Percentiles rank a stretch among this genome's conserved stretches.
Conservation (phyloP, 768 basidiomycete species). For the Trametes villosa region DNA sequence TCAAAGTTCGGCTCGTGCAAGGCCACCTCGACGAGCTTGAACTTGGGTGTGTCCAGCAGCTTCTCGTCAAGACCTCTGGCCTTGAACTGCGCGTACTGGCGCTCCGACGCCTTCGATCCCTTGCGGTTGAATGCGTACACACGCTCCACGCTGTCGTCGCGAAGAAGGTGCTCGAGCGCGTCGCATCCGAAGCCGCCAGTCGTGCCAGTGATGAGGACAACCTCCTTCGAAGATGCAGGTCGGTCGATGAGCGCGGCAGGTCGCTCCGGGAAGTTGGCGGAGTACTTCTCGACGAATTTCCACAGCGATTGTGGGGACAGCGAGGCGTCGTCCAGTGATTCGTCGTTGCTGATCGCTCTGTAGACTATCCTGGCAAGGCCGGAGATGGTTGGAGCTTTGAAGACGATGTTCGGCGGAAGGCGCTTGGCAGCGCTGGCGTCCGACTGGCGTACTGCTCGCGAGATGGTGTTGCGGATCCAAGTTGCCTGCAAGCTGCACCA, state of each 20-base stretch:
- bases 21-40: conserved; percentile 41
- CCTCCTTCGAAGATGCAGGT: conserved; percentile 17
- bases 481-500: conserved; percentile 36
- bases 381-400: conserved; percentile 45
- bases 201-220: conserved; percentile 40
- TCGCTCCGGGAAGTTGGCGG: conserved; percentile 6
- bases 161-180: conserved; percentile 32
- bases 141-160: conserved; percentile 17
- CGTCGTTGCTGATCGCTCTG: not conserved
- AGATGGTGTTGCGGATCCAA: conserved; percentile 38
- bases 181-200: conserved; percentile 39
- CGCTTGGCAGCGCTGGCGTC: conserved; percentile 18
- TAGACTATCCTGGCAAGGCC: conserved; percentile 27
- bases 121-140: conserved; percentile 36
- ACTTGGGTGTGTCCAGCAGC: conserved; percentile 35
- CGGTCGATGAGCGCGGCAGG: not conserved
- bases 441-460: conserved; percentile 35
- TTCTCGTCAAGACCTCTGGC: conserved; percentile 38
- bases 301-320: conserved; percentile 6
- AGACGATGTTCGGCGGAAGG: conserved; percentile 41
- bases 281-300: conserved; percentile 15
- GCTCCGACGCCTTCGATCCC: conserved; percentile 21
- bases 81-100: conserved; percentile 34
- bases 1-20: conserved; percentile 26
- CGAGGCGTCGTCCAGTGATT: conserved; percentile 9